phyloP scores from a whole-genome alignment of 116 monocot species.

The Trichopus zeylanicus region DNA sequence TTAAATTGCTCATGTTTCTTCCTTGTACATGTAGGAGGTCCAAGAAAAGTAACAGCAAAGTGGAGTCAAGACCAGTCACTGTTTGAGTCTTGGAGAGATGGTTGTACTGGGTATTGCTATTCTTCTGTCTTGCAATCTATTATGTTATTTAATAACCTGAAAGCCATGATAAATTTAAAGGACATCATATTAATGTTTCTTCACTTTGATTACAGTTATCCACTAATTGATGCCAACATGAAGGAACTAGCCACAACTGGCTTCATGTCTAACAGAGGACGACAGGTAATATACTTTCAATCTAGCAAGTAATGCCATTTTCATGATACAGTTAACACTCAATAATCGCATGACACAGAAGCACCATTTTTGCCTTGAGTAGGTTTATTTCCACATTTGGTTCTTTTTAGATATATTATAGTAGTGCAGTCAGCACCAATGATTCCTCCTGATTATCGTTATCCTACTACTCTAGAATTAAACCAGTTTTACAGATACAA shows the following conservation, averaged over 20 bases:
- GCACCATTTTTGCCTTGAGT: too few species aligned
- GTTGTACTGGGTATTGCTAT: slow-evolving; percentile 64
- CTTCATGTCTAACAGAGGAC: slow-evolving; percentile 97
- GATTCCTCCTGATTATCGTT: too few species aligned
- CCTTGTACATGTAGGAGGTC: slow-evolving; percentile 38
- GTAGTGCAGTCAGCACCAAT: too few species aligned
- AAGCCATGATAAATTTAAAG: too few species aligned
- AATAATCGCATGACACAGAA: too few species aligned
- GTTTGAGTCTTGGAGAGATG: slow-evolving; percentile 82
- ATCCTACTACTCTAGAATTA: too few species aligned
- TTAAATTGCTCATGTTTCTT: neutral
- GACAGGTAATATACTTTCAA: slow-evolving; percentile 43
- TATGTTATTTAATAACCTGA: too few species aligned
- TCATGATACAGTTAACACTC: too few species aligned
- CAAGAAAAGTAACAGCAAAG: slow-evolving; percentile 53
- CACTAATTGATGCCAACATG: slow-evolving; percentile 98
- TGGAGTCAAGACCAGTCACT: slow-evolving; percentile 76
- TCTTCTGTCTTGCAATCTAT: neutral
- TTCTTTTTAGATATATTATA: too few species aligned
- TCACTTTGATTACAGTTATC: slow-evolving; percentile 42
- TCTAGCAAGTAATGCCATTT: neutral
- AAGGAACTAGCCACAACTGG: slow-evolving; percentile 81
- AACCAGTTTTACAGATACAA: too few species aligned
- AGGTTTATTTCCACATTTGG: too few species aligned
- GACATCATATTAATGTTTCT: too few species aligned